Percentiles rank a stretch among this genome's conserved stretches.
Evolutionary conservation across 805 yeast species (phyloP).

Genomic region (Torulaspora quercuum): DNA sequence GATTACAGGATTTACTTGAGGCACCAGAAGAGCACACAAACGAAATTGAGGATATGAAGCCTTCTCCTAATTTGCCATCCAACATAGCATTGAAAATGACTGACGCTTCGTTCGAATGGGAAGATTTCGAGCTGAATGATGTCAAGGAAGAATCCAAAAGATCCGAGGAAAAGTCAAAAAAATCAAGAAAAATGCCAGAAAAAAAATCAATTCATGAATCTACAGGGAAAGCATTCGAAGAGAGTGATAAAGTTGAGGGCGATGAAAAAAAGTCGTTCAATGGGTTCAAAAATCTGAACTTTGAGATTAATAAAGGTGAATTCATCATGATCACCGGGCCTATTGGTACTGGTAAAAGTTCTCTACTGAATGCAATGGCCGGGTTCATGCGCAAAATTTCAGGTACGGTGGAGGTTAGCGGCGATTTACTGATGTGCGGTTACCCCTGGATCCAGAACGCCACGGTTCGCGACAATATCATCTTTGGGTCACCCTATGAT

Average conservation of each 20-base stretch:
- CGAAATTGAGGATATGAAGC: slow-evolving; percentile 16
- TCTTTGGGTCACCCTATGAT: slow-evolving; percentile 60
- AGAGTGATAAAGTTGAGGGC: slow-evolving; percentile 4
- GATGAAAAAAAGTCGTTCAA: slow-evolving; percentile 32
- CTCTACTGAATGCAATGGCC: slow-evolving; percentile 63
- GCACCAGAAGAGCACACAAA: slow-evolving; percentile 39
- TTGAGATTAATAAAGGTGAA: slow-evolving; percentile 59
- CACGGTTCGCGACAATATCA: slow-evolving; percentile 69
- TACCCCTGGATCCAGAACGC: slow-evolving; percentile 84
- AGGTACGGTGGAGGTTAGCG: slow-evolving; percentile 54
- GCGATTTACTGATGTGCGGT: slow-evolving; percentile 54
- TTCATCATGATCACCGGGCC: slow-evolving; percentile 59
- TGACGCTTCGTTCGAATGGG: slow-evolving; percentile 69
- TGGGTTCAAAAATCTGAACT: slow-evolving; percentile 51
- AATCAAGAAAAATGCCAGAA: slow-evolving; percentile 12
- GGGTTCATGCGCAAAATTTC: slow-evolving; percentile 60
- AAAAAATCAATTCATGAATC: slow-evolving; percentile 1
- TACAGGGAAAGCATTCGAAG: slow-evolving; percentile 1
- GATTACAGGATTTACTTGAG: slow-evolving; percentile 54
- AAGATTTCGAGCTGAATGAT: slow-evolving; percentile 41
- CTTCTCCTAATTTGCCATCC: slow-evolving; percentile 21
- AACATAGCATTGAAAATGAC: slow-evolving; percentile 47
- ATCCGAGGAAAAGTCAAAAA: slow-evolving; percentile 23
- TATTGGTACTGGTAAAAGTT: slow-evolving; percentile 80
- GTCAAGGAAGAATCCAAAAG: slow-evolving; percentile 32